phyloP scores from a whole-genome alignment of 176 grass and related monocot genomes.

The Tuctoria greenei region DNA sequence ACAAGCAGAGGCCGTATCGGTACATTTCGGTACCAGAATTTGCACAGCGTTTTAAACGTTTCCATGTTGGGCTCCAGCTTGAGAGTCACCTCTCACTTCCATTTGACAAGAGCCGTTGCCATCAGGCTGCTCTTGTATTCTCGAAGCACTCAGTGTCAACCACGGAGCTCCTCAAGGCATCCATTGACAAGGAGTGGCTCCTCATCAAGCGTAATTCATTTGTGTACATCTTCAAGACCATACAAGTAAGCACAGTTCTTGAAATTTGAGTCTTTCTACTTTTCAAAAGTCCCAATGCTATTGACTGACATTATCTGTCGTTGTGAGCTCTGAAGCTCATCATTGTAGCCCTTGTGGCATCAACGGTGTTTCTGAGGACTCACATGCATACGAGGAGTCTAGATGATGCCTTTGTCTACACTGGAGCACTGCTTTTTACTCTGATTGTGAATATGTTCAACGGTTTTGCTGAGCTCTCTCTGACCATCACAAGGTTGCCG shows the following conservation, averaged over 20 bases:
- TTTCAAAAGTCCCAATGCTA: not conserved
- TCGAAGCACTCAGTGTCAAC: constrained; percentile 65
- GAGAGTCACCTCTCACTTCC: constrained; percentile 83
- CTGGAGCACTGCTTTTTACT: constrained; percentile 78
- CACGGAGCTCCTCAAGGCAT: constrained; percentile 76
- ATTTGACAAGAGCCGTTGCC: constrained; percentile 69
- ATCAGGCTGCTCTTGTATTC: constrained; percentile 90
- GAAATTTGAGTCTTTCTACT: not conserved
- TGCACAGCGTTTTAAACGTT: constrained; percentile 54
- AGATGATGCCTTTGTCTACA: constrained; percentile 71
- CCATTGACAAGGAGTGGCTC: constrained; percentile 93
- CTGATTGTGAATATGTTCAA: constrained; percentile 97
- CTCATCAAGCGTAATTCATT: constrained; percentile 98
- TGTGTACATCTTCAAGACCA: constrained; percentile 89
- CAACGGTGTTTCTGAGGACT: constrained; percentile 72
- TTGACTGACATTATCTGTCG: constrained; percentile 1
- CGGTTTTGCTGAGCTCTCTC: constrained; percentile 87
- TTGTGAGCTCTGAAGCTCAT: constrained; percentile 56
- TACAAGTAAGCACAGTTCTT: constrained; percentile 54
- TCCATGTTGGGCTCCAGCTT: constrained; percentile 76
- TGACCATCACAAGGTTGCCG: constrained; percentile 78
- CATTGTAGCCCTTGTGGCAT: constrained; percentile 63
- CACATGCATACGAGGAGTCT: constrained; percentile 67
- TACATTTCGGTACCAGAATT: constrained; percentile 89
- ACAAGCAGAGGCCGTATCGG: constrained; percentile 66